Evolutionary conservation across 2,329 filamentous ascomycete species (phyloP), one percentile per base, ranked within the genome.

Genomic region (Sclerotinia sclerotiorum): DNA sequence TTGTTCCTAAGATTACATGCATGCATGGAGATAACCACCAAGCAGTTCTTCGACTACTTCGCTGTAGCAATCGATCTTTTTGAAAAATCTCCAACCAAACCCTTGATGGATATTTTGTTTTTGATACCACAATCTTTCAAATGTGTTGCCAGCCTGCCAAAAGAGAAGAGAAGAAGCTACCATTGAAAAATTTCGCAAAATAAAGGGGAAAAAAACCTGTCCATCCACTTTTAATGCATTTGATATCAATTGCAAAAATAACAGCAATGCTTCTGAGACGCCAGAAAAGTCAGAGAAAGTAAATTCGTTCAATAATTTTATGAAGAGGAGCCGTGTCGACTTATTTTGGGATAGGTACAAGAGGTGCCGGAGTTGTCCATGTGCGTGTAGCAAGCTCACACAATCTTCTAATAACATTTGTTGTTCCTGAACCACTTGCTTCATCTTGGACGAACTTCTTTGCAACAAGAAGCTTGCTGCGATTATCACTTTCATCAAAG

Each of bases 361-460:
- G 21, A 32, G 66, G 66, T 42, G 72, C 51, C 42, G 69, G 49
- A 42, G 62, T 68, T n/a, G 73, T 66, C 77, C 77, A 78, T 51
- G 76, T 74, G 70, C 87, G 82, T 35, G 84, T 81, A 4, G 88
- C 88, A 77, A 92, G 84, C 69, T 90, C 87, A 72, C 88, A 87
- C 67, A 92, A 82, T n/a, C 88, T 85, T 70, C 90, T 87, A 65
- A 90, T 86, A 60, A 91, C 87, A 71, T 92, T 91, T 1, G 88
- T 92, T 1, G 89, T 91, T n/a, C 88, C 89, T n/a, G 88, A 87
- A 17, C 85, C 84, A 67, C 84, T 82, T 11, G 87, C 84, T 76
- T 91, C 88, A 70, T 88, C 84, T 69, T 87, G 83, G 39, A 92
- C 84, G 74, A 92, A 91, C 76, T 87, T 88, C 74, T 88, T 87